Evolutionary conservation across 225 moss, liverwort and hornwort genomes (phyloP).

Genomic region (Pseudisothecium myosuroides): DNA sequence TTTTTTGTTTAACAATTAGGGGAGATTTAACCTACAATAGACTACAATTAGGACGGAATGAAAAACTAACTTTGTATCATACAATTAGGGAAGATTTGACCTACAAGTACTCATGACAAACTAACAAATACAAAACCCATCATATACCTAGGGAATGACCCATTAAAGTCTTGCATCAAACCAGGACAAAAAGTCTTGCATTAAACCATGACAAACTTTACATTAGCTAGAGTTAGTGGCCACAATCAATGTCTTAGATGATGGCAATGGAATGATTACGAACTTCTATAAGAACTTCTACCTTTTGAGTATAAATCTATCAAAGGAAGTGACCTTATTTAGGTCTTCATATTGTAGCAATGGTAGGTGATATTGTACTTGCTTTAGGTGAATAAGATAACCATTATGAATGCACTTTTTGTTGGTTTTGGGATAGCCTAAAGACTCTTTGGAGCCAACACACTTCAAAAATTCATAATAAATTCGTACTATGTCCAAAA

Average conservation of each 20-base stretch:
- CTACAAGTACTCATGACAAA: not conserved
- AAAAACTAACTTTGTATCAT: not conserved
- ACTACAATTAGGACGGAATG: not conserved
- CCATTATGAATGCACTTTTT: not conserved
- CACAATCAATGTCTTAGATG: not conserved
- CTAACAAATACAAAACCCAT: not conserved
- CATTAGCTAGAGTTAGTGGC: not conserved
- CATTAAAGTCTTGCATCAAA: not conserved
- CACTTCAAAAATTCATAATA: not conserved
- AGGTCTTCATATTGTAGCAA: not conserved
- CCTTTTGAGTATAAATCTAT: not conserved
- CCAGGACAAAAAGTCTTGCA: not conserved
- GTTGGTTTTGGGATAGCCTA: not conserved
- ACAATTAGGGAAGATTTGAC: not conserved
- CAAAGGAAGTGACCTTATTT: not conserved
- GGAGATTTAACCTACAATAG: not conserved
- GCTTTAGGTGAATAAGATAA: not conserved
- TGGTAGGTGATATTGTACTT: not conserved
- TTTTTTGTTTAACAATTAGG: not conserved
- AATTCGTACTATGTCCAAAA: not conserved
- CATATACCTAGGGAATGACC: fast-evolving
- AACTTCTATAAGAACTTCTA: not conserved
- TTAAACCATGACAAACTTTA: too few species aligned
- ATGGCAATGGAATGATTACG: not conserved
- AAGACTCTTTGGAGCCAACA: not conserved